These are phyloP conservation scores for Coemansia asiatica DNA, from an alignment of 192 early-diverging fungal species.

Conservation along the genomic window DNA sequence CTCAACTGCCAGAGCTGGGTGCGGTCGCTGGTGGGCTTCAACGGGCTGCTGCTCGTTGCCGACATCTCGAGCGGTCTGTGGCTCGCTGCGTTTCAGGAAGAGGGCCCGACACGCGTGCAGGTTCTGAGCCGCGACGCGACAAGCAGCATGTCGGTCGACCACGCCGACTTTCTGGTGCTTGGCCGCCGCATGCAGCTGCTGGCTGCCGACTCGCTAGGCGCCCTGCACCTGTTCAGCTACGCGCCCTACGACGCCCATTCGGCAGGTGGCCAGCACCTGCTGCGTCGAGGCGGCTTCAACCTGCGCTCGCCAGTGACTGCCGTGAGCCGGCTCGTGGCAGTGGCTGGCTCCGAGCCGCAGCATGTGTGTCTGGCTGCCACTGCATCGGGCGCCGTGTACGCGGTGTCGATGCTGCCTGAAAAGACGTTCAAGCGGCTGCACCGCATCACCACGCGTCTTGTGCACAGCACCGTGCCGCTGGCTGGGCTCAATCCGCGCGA, in stretches of 20 bases:
- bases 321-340: conserved; percentile 61
- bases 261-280: conserved; percentile 80
- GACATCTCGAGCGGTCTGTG: conserved; percentile 85
- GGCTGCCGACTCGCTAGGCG: conserved; percentile 69
- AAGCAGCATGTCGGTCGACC: conserved; percentile 66
- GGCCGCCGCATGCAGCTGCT: conserved; percentile 75
- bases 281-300: conserved; percentile 88
- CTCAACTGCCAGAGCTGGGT: conserved; percentile 92
- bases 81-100: conserved; percentile 92
- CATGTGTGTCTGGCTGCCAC: conserved; percentile 58
- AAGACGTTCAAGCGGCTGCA: conserved; percentile 89
- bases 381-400: conserved; percentile 20
- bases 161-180: conserved; percentile 76
- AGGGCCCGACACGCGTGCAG: conserved; percentile 83
- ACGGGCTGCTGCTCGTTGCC: conserved; percentile 84
- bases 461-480: conserved; percentile 74
- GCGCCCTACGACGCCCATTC: conserved; percentile 89
- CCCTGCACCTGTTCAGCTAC: conserved; percentile 81
- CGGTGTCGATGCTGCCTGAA: conserved; percentile 70
- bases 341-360: conserved; percentile 11
- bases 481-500: conserved; percentile 93
- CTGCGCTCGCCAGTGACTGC: conserved; percentile 73
- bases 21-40: conserved; percentile 74
- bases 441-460: conserved; percentile 80
- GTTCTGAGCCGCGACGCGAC: conserved; percentile 89